A percentile compares a stretch with the other conserved stretches of the same genome.
Evolutionary conservation across 2,329 filamentous ascomycete genomes (phyloP).

Genomic region (Alternaria triticimaculans): DNA sequence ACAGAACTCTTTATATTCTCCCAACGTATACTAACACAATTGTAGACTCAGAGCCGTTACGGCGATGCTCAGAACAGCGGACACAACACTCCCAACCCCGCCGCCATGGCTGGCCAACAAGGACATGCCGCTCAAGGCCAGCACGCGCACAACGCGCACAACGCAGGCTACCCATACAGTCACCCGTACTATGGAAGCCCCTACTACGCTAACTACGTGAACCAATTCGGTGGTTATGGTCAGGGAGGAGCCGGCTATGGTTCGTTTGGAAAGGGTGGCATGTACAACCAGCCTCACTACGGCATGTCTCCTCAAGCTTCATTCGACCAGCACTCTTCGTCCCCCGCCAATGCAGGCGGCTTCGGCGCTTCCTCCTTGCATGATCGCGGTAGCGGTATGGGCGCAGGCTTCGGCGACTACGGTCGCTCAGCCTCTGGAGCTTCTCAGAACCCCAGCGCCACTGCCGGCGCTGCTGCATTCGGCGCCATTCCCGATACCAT

Average conservation of each 20-base stretch:
- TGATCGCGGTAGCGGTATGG: conserved; percentile 54
- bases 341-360: conserved; percentile 65
- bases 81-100: conserved; percentile 87
- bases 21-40: conserved; percentile 19
- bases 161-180: conserved; percentile 54
- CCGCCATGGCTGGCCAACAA: conserved; percentile 64
- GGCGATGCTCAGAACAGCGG: conserved; percentile 84
- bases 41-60: conserved; percentile 69
- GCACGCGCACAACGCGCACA: conserved; percentile 54
- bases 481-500: conserved; percentile 66
- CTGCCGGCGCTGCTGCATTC: conserved; percentile 58
- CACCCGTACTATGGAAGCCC: conserved; percentile 69
- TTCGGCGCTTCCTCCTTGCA: conserved; percentile 58
- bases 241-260: conserved; percentile 56
- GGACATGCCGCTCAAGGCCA: conserved; percentile 57
- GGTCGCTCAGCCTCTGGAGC: conserved; percentile 66
- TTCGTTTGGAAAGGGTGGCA: conserved; percentile 61
- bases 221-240: conserved; percentile 64
- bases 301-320: conserved; percentile 61
- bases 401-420: conserved; percentile 64
- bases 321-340: conserved; percentile 68
- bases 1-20: background rate
- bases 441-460: conserved; percentile 60
- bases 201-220: conserved; percentile 69
- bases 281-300: conserved; percentile 70